These are phyloP conservation scores for Letharia lupina DNA, from an alignment of 495 filamentous ascomycete species.

Conservation along the genomic window DNA sequence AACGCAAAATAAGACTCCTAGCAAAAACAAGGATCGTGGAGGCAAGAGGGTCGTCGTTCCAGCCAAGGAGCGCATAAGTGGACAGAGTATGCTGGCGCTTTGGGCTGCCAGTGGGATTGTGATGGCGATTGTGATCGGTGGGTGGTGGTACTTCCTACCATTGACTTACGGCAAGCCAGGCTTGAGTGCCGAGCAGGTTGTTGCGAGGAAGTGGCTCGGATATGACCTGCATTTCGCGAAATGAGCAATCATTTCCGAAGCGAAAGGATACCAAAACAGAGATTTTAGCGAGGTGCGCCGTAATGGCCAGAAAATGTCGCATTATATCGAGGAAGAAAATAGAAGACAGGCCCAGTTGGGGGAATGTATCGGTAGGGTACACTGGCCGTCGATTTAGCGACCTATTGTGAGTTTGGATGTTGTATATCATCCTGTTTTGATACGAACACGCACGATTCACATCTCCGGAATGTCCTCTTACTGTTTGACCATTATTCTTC, in stretches of 20 bases:
- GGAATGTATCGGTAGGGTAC: neutral
- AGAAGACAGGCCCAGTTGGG: neutral
- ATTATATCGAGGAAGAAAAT: neutral
- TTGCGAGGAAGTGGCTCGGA: slow-evolving; percentile 85
- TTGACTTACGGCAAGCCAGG: slow-evolving; percentile 93
- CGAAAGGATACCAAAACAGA: neutral
- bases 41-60: slow-evolving; percentile 48
- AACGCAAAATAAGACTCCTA: slow-evolving; percentile 39
- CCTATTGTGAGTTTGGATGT: neutral
- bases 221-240: slow-evolving; percentile 99
- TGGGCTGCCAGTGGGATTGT: slow-evolving; percentile 74
- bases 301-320: neutral
- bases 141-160: slow-evolving; percentile 89
- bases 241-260: slow-evolving; percentile 43
- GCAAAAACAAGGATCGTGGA: slow-evolving; percentile 27
- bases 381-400: neutral
- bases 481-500: neutral
- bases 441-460: neutral
- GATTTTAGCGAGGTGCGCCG: neutral
- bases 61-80: slow-evolving; percentile 68
- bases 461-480: neutral
- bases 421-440: neutral
- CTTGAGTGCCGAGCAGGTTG: slow-evolving; percentile 70
- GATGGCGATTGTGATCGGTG: slow-evolving; percentile 56
- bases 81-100: slow-evolving; percentile 63